Percentiles rank a stretch among this genome's conserved stretches.
Conservation (phyloP, 208 protist species). For the Crithidia bombi region DNA sequence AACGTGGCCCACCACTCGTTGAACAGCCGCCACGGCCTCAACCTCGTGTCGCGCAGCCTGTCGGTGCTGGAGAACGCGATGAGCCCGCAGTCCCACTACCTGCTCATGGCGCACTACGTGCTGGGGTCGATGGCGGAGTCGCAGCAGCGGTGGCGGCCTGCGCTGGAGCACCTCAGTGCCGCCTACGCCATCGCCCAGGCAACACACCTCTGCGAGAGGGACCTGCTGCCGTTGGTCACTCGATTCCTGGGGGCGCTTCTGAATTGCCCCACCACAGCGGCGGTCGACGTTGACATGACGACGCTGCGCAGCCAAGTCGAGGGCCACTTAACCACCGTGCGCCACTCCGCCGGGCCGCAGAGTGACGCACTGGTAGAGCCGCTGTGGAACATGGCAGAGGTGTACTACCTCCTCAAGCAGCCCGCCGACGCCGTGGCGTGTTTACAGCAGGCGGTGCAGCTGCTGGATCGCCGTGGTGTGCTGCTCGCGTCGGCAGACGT, state of each 20-base stretch:
- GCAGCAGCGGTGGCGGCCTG: slow-evolving; percentile 48
- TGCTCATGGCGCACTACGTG: slow-evolving; percentile 38
- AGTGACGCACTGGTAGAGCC: slow-evolving; percentile 40
- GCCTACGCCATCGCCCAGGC: slow-evolving; percentile 51
- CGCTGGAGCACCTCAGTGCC: slow-evolving; percentile 59
- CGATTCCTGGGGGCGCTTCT: slow-evolving; percentile 50
- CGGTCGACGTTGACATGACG: slow-evolving; percentile 39
- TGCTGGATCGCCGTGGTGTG: slow-evolving; percentile 60
- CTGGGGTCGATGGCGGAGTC: slow-evolving; percentile 27
- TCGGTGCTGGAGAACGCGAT: slow-evolving; percentile 36
- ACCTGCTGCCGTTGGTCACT: slow-evolving; percentile 34
- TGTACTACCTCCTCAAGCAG: slow-evolving; percentile 53
- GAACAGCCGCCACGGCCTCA: slow-evolving; percentile 38
- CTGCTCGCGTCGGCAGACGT: slow-evolving; percentile 47
- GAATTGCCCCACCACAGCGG: slow-evolving; percentile 36
- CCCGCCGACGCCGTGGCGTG: slow-evolving; percentile 34
- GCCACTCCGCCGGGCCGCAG: slow-evolving; percentile 37
- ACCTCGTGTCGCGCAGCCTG: slow-evolving; percentile 39
- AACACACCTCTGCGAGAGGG: slow-evolving; percentile 34
- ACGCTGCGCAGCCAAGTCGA: slow-evolving; percentile 22
- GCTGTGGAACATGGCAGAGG: slow-evolving; percentile 54
- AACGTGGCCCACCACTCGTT: slow-evolving; percentile 22
- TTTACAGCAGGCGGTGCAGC: slow-evolving; percentile 42
- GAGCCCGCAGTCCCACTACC: slow-evolving; percentile 35
- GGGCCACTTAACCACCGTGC: slow-evolving; percentile 22